phyloP scores from a whole-genome alignment of 1,284 basidiomycete genomes.

The Thecaphora thlaspeos region DNA sequence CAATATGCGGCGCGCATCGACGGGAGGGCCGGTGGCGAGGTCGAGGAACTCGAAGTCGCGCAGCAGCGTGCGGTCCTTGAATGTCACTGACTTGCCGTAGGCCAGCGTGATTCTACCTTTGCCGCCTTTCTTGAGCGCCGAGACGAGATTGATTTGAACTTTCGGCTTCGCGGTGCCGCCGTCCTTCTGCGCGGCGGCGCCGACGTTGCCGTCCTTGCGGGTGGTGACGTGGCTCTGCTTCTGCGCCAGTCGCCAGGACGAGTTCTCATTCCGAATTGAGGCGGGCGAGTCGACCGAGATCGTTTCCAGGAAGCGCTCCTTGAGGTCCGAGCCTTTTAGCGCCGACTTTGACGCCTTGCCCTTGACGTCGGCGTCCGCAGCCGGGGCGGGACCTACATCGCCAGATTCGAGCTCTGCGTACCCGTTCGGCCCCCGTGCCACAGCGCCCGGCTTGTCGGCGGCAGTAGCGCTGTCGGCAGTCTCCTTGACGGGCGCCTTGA shows the following conservation, averaged over 20 bases:
- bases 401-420: background rate
- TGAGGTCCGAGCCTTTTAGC: slow-evolving; percentile 48
- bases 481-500: slow-evolving; percentile 43
- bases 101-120: slow-evolving; percentile 60
- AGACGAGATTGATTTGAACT: slow-evolving; percentile 49
- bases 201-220: slow-evolving; percentile 20
- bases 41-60: slow-evolving; percentile 61
- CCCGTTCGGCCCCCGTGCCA: background rate
- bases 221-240: slow-evolving; percentile 43
- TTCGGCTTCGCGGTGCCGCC: slow-evolving; percentile 23
- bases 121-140: slow-evolving; percentile 60
- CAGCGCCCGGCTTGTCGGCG: background rate
- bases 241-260: slow-evolving; percentile 48
- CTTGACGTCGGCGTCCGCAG: slow-evolving; percentile 6
- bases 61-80: slow-evolving; percentile 61
- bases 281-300: slow-evolving; percentile 57
- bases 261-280: slow-evolving; percentile 46
- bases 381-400: slow-evolving; percentile 4
- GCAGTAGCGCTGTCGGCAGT: background rate
- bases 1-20: slow-evolving; percentile 56
- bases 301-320: slow-evolving; percentile 63
- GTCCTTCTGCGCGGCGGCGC: slow-evolving; percentile 13
- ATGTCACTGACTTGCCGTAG: slow-evolving; percentile 60
- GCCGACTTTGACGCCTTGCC: slow-evolving; percentile 16
- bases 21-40: slow-evolving; percentile 60